A percentile compares a stretch with the other conserved stretches of the same genome.
Conservation (phyloP, 2,329 filamentous ascomycete genomes). For the Gaeumannomyces sp. region DNA sequence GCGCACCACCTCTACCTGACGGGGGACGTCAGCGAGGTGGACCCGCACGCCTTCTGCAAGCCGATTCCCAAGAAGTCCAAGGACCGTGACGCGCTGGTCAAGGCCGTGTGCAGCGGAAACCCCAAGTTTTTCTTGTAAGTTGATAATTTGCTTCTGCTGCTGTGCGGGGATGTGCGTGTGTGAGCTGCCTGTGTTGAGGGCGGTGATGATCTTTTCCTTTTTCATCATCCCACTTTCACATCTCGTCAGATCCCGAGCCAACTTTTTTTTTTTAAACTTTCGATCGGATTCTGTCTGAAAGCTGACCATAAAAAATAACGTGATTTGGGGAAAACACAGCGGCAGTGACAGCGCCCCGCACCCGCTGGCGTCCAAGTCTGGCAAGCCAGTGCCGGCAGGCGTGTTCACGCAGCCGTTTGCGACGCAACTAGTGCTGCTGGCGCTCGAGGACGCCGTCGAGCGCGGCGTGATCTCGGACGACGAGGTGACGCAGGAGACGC, state of each 20-base stretch:
- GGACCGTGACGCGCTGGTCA: slow-evolving; percentile 66
- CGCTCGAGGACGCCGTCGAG: slow-evolving; percentile 55
- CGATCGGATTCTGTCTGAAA: slow-evolving; percentile 18
- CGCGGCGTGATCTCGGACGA: slow-evolving; percentile 43
- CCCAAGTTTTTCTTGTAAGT: slow-evolving; percentile 61
- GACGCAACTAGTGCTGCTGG: slow-evolving; percentile 49
- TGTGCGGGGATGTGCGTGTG: too few species aligned
- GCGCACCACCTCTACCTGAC: slow-evolving; percentile 74
- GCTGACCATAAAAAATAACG: slow-evolving; percentile 25
- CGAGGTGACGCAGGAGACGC: slow-evolving; percentile 47
- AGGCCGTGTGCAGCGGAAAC: slow-evolving; percentile 52
- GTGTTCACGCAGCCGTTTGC: slow-evolving; percentile 75
- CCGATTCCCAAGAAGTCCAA: slow-evolving; percentile 67
- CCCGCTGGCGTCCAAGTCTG: slow-evolving; percentile 49
- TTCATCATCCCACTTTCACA: too few species aligned
- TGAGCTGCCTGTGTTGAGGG: too few species aligned
- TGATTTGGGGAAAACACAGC: slow-evolving; percentile 28
- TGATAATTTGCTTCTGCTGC: too few species aligned
- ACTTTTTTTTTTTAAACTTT: slow-evolving; percentile 15
- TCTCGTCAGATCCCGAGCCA: too few species aligned
- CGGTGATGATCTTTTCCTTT: too few species aligned
- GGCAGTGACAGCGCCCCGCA: slow-evolving; percentile 68
- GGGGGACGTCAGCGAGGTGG: slow-evolving; percentile 12
- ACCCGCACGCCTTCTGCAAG: slow-evolving; percentile 68
- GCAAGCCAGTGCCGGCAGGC: slow-evolving; percentile 52